Percentiles rank a stretch among this genome's conserved stretches.
Conservation (phyloP, 805 yeast genomes). For the Vanderwaltozyma verrucispora region DNA sequence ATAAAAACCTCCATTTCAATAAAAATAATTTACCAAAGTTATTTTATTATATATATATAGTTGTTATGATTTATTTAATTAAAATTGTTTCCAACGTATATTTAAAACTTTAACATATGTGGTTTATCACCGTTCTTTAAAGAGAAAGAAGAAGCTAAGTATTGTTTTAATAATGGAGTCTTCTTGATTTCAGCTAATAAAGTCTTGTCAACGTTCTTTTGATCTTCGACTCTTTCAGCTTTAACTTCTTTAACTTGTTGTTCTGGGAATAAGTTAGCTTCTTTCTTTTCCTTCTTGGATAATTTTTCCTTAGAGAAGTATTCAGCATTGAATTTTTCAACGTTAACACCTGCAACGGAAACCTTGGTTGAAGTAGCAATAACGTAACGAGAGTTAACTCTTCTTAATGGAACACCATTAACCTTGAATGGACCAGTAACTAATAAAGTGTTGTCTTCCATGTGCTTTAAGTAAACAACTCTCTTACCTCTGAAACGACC, state of each 20-base stretch:
- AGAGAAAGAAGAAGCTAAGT: slow-evolving; percentile 91
- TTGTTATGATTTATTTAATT: background rate
- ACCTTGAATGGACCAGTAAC: slow-evolving; percentile 99
- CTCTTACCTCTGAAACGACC: slow-evolving; percentile 99
- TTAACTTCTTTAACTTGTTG: slow-evolving; percentile 77
- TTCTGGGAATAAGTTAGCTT: slow-evolving; percentile 82
- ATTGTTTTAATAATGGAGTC: slow-evolving; percentile 94
- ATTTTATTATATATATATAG: background rate
- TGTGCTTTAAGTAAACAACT: slow-evolving; percentile 93
- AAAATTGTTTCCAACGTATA: background rate
- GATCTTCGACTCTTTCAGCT: slow-evolving; percentile 94
- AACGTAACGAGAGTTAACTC: slow-evolving; percentile 97
- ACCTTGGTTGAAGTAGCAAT: slow-evolving; percentile 97
- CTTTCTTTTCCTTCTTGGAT: slow-evolving; percentile 74
- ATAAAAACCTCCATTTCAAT: too few relatives aligned
- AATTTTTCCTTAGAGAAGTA: slow-evolving; percentile 96
- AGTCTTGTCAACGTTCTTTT: slow-evolving; percentile 89
- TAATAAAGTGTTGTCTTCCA: slow-evolving; percentile 95
- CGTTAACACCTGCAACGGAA: slow-evolving; percentile 67
- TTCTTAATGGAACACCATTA: slow-evolving; percentile 99
- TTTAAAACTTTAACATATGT: slow-evolving; percentile 90
- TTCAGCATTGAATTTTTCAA: slow-evolving; percentile 82
- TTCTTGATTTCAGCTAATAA: slow-evolving; percentile 90
- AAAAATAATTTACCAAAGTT: background rate
- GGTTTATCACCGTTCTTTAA: slow-evolving; percentile 98